Evolutionary conservation across 2,329 filamentous ascomycete genomes (phyloP), one percentile per base, ranked within the genome.

Genomic region (Fusarium chaquense): DNA sequence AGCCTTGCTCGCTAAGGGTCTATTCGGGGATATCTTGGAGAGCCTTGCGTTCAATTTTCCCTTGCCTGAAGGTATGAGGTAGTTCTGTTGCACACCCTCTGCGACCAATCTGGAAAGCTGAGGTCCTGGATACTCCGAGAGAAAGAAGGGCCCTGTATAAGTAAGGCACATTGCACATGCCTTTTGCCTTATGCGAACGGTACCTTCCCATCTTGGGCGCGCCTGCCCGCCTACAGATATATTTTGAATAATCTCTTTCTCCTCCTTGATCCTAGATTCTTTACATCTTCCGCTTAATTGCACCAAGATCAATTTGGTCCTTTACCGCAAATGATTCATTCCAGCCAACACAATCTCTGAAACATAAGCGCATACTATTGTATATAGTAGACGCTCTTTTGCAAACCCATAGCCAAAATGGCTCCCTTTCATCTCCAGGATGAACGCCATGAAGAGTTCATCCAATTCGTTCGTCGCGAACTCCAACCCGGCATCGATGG

Each of bases 1-100:
- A 74, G 73, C 65, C 71, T 75, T 71, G 53, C 69, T 74, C 66
- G 63, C 67, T 65, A 62, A 33, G 58, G 62, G 69, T 71, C 62
- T 72, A 73, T 75, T 74, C 70, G 70, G 69, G 71, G 71, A 6
- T 16, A 16, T 22, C 3, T 20, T 58, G n/a, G 36, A 30, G 18
- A 60, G 57, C 53, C 57, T 60, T 59, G n/a, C 6, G 12, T 15
- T 51, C 16, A 36, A 38, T 32, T 30, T 30, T 30, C 4, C 28
- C 28, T 30, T 11, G 1, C 10, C 28, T 30, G 28, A 9, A 28
- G 10, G 28, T 28, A 28, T 7, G 8, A 28, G 28, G 18, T 6
- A n/a, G 15, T 33, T 16, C 15, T 12, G 7, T 33, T 38, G 20
- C 52, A 32, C 57, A 15, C 26, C 57, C 33, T 59, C 22, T 4